phyloP scores from a whole-genome alignment of 768 basidiomycete genomes.

The Tricholoma matsutake region DNA sequence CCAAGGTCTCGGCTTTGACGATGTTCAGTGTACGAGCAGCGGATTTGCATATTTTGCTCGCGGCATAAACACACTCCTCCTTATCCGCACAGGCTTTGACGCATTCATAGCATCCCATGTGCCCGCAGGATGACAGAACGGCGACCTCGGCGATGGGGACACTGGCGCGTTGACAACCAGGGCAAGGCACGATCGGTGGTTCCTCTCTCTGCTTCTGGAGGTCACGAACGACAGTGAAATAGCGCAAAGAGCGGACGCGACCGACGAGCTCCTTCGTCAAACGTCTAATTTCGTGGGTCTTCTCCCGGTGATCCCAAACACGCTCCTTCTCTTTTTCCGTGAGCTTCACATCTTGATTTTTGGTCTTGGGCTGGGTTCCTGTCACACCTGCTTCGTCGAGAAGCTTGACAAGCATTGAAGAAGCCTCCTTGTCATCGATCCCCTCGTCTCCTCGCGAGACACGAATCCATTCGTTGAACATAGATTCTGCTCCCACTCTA shows the following conservation, averaged over 20 bases:
- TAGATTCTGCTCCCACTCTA: constrained; percentile 57
- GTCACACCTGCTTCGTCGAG: constrained; percentile 59
- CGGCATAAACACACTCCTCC: constrained; percentile 79
- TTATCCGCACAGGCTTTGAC: constrained; percentile 69
- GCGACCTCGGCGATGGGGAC: constrained; percentile 69
- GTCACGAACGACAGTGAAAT: constrained; percentile 89
- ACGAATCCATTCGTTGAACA: constrained; percentile 77
- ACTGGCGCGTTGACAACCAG: constrained; percentile 51
- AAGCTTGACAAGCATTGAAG: constrained; percentile 53
- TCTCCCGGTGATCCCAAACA: constrained; percentile 81
- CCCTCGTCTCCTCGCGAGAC: constrained; percentile 59
- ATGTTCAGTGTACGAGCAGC: constrained; percentile 81
- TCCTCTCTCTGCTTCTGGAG: constrained; percentile 71
- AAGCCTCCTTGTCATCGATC: constrained; percentile 78
- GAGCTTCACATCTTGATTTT: constrained; percentile 54
- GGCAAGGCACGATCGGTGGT: constrained; percentile 60
- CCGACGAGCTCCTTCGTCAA: constrained; percentile 88
- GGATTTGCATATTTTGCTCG: constrained; percentile 68
- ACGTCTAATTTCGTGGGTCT: constrained; percentile 81
- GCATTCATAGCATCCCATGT: constrained; percentile 78
- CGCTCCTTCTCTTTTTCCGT: constrained; percentile 56
- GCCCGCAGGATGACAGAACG: constrained; percentile 89
- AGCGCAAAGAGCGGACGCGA: constrained; percentile 85
- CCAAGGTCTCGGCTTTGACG: constrained; percentile 74
- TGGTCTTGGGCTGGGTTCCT: constrained; percentile 43